A percentile compares a stretch with the other conserved stretches of the same genome.
These are phyloP conservation scores for Penicillium nordicum DNA, from an alignment of 2,329 filamentous ascomycete species.

Conservation along the genomic window DNA sequence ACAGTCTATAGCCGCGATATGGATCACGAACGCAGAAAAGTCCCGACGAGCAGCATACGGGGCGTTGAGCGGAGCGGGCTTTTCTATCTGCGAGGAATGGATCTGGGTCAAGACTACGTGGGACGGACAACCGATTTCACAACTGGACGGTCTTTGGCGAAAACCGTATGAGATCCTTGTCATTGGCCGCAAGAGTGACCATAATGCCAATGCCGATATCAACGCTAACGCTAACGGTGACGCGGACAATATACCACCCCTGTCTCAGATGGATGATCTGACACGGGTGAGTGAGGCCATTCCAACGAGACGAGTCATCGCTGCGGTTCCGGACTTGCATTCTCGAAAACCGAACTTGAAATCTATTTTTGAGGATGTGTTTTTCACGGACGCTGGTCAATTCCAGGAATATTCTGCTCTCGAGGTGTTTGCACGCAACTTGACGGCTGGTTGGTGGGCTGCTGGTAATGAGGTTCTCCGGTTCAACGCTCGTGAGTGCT, in stretches of 20 bases:
- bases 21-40: slow-evolving; percentile 59
- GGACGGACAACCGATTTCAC: slow-evolving; percentile 51
- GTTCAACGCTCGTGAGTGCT: slow-evolving; percentile 55
- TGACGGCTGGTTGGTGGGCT: slow-evolving; percentile 60
- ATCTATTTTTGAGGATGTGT: slow-evolving; percentile 49
- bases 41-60: slow-evolving; percentile 47
- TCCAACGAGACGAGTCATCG: slow-evolving; percentile 50
- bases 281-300: slow-evolving; percentile 10
- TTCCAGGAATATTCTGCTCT: slow-evolving; percentile 46
- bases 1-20: slow-evolving; percentile 51
- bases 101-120: slow-evolving; percentile 60
- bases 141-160: slow-evolving; percentile 53
- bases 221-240: slow-evolving; percentile 18
- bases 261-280: slow-evolving; percentile 3
- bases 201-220: slow-evolving; percentile 19
- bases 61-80: slow-evolving; percentile 44
- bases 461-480: slow-evolving; percentile 62
- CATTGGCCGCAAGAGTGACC: slow-evolving; percentile 33
- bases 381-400: slow-evolving; percentile 28
- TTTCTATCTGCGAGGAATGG: slow-evolving; percentile 59
- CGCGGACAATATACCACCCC: background rate
- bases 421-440: slow-evolving; percentile 59
- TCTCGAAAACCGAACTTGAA: slow-evolving; percentile 64
- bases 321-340: slow-evolving; percentile 60
- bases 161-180: slow-evolving; percentile 62